phyloP scores from a whole-genome alignment of 371 early-diverging fungal genomes.

The Mucor velutinosus region DNA sequence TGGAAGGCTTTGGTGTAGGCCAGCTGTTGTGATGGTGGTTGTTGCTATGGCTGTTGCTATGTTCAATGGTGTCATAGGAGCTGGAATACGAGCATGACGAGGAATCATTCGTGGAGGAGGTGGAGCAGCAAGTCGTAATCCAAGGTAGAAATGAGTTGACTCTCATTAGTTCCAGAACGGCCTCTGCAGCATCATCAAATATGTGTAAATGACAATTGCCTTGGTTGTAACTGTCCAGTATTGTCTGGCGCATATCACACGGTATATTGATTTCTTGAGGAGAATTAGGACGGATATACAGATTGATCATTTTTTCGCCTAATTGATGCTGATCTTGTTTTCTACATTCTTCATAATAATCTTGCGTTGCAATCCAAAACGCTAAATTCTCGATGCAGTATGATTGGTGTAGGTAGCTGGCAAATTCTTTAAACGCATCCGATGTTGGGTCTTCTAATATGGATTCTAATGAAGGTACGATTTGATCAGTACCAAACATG shows the following conservation, averaged over 20 bases:
- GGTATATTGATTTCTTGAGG: slow-evolving; percentile 57
- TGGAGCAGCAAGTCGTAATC: slow-evolving; percentile 10
- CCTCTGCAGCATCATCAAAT: slow-evolving; percentile 40
- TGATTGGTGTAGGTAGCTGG: slow-evolving; percentile 36
- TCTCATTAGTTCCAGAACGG: slow-evolving; percentile 50
- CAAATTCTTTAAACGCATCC: slow-evolving; percentile 38
- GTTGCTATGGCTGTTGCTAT: not conserved
- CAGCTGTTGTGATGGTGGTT: slow-evolving; percentile 6
- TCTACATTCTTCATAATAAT: slow-evolving; percentile 27
- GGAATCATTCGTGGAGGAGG: slow-evolving; percentile 1
- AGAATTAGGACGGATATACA: slow-evolving; percentile 43
- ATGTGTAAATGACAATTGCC: slow-evolving; percentile 30
- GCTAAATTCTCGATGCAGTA: slow-evolving; percentile 49
- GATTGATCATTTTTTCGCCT: slow-evolving; percentile 31
- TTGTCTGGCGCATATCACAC: slow-evolving; percentile 47
- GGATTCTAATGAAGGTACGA: slow-evolving; percentile 32
- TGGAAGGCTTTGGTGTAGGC: not conserved
- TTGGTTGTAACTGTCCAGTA: slow-evolving; percentile 29
- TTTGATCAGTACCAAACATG: slow-evolving; percentile 16
- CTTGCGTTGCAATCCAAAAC: slow-evolving; percentile 49
- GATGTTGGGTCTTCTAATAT: slow-evolving; percentile 33
- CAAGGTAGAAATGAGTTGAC: slow-evolving; percentile 52
- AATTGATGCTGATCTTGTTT: slow-evolving; percentile 6
- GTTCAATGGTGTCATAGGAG: not conserved
- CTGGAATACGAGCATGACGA: slow-evolving; percentile 1